Evolutionary conservation across 78 protist genomes (phyloP), one percentile per base, ranked within the genome.

Genomic region (Parvularia atlantis): DNA sequence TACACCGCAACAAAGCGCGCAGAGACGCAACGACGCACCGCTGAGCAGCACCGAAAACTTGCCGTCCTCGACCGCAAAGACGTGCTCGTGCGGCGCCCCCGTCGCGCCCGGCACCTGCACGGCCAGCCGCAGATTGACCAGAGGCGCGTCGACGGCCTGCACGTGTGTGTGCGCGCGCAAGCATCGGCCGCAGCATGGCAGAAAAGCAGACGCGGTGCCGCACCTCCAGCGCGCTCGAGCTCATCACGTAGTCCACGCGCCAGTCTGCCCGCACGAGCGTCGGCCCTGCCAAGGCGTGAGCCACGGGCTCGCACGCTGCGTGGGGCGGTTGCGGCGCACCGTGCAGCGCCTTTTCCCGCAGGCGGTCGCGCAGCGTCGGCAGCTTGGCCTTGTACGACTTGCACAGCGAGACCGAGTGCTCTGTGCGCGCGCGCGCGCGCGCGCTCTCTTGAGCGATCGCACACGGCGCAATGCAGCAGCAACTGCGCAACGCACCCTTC

Each of bases 231-330:
- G 71, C 67, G 61, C 58, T 73, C 30, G 84, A 73, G 52, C 75
- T 61, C 26, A 80, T 52, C 30, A 75, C 54, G 54, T 73, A 81
- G 46, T 75, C 86, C 11, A 81, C 80, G 69, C 81, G 66, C 86
- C 86, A 81, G 43, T 81, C 81, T 20, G 59, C 13, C 14, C 48
- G 53, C 22, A 54, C 63, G 39, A 81, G 69, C 33, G 58, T 28
- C 28, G 63, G 53, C 56, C 71, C 84, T 72, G 40, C 41, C 28
- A 31, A 2, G 3, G 59, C 1, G 22, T 33, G 37, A 40, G 24
- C 7, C 33, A 20, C 62, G 43, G 60, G 28, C 44, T 53, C 26
- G 28, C 28, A 24, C 40, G 0, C 26, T 41, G 19, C 0, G 16
- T 31, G 17, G 46, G 30, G 11, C 39, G 41, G 31, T 9, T 43